Base-by-base conservation (phyloP, 208 protist genomes). In the Blastocrithidia nonstop region DNA sequence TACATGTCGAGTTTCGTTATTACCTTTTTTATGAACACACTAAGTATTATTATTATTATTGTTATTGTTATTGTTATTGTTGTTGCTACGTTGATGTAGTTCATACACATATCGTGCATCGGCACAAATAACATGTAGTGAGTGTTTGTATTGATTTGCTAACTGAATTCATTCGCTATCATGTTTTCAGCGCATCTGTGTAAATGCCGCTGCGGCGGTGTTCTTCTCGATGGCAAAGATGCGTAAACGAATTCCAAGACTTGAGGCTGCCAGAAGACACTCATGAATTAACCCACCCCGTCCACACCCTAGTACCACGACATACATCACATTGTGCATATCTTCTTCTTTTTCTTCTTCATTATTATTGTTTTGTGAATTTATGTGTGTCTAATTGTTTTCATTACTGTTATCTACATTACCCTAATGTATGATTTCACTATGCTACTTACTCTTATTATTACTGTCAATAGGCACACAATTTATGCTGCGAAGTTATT, bases 161-260 rank as follows among this genome's bases (percentile, higher is more conserved):
- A 70, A 61, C 28, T 81, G 53, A 13, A 28, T 49, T 77, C 77
- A 87, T 51, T 79, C 51, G 20, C 73, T 53, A 19, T 91, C 80
- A 17, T 49, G 57, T 16, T 37, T 24, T 35, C 64, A 61, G 33
- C 76, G 66, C 46, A 78, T 40, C 4, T 54, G 61, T n/a, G 91
- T 68, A 53, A 94, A 97, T 21, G 88, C 69, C 19, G 96, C 70
- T 0, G 97, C 97, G 31, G 95, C 90, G 7, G 82, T 72, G 61
- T 99, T 99, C 77, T 99, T 98, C 48, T 99, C 97, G 1, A 99
- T 67, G 7, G 95, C 96, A 54, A 95, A 96, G 2, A 98, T 55
- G 23, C 74, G 79, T 28, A 97, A 48, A 6, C 64, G 59, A 31
- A 81, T 39, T 4, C 75, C 72, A 2, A 77, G 51, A 5, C 61